Evolutionary conservation across 352 stramenopile species (phyloP).

Genomic region (Phytophthora meadii): DNA sequence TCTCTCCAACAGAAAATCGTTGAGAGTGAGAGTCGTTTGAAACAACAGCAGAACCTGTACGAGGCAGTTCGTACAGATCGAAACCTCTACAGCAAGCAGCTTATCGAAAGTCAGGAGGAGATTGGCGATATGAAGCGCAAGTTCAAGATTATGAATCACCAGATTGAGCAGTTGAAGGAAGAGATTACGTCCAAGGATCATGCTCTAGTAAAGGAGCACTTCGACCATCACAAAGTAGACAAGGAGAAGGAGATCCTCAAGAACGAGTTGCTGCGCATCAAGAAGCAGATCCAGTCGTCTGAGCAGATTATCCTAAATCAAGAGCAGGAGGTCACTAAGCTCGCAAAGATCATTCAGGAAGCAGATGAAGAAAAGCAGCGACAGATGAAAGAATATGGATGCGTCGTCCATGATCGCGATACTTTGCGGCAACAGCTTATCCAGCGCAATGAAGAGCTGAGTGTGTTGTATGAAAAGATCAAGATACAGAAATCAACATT

Average conservation of each 20-base stretch:
- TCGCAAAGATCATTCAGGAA: conserved; percentile 91
- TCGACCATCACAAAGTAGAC: conserved; percentile 94
- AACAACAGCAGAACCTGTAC: conserved; percentile 96
- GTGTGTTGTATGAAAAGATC: conserved; percentile 91
- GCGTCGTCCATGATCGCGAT: conserved; percentile 88
- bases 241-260: conserved; percentile 93
- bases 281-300: conserved; percentile 89
- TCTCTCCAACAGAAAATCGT: conserved; percentile 81
- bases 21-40: conserved; percentile 81
- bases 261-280: conserved; percentile 91
- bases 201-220: conserved; percentile 93
- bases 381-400: conserved; percentile 87
- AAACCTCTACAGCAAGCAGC: conserved; percentile 94
- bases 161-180: conserved; percentile 93
- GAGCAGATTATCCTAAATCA: conserved; percentile 93
- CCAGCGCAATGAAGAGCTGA: conserved; percentile 86
- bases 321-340: conserved; percentile 77
- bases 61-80: conserved; percentile 91
- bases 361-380: conserved; percentile 90
- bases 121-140: conserved; percentile 91
- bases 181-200: conserved; percentile 95
- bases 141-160: conserved; percentile 94
- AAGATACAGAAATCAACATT: conserved; percentile 91
- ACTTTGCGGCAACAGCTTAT: conserved; percentile 90
- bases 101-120: conserved; percentile 93